Evolutionary conservation across 139 green algal genomes (phyloP).

Genomic region (Yamagishiella unicocca): DNA sequence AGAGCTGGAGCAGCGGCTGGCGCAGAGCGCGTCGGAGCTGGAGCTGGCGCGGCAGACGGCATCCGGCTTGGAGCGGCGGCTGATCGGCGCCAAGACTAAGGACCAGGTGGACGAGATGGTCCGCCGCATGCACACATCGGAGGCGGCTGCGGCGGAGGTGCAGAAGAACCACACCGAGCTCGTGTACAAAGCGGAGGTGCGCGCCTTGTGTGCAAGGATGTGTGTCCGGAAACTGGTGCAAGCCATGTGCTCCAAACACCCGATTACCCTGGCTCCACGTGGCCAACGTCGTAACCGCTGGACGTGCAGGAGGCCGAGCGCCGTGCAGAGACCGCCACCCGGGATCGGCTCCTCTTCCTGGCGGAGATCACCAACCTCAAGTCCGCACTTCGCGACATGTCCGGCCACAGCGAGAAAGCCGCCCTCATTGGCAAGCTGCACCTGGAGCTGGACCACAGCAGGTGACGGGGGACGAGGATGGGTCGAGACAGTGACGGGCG

Average conservation of each 20-base stretch:
- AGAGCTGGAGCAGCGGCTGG: constrained; percentile 66
- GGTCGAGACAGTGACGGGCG: too few relatives aligned
- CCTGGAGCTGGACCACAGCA: constrained; percentile 70
- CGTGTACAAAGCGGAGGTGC: constrained; percentile 49
- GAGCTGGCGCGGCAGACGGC: constrained; percentile 50
- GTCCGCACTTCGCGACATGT: constrained; percentile 63
- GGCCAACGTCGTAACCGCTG: too few relatives aligned
- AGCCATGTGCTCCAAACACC: too few relatives aligned
- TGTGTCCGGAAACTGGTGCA: too few relatives aligned
- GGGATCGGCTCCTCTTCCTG: constrained; percentile 57
- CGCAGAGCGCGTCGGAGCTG: constrained; percentile 58
- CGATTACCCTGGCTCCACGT: too few relatives aligned
- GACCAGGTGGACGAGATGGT: constrained; percentile 65
- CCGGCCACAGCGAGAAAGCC: constrained; percentile 54
- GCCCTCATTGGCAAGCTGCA: constrained; percentile 66
- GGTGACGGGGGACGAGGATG: constrained; percentile 10
- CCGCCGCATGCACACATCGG: constrained; percentile 55
- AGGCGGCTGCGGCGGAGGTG: constrained; percentile 47
- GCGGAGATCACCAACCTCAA: constrained; percentile 72
- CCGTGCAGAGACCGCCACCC: constrained; percentile 38
- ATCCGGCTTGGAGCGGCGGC: constrained; percentile 49
- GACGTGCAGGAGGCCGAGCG: constrained; percentile 66
- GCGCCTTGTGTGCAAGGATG: too few relatives aligned
- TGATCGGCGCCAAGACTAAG: constrained; percentile 56
- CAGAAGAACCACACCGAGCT: constrained; percentile 38